Evolutionary conservation across 306 rosid species (phyloP), one percentile per base, ranked within the genome.

Genomic region (Trifolium dubium): DNA sequence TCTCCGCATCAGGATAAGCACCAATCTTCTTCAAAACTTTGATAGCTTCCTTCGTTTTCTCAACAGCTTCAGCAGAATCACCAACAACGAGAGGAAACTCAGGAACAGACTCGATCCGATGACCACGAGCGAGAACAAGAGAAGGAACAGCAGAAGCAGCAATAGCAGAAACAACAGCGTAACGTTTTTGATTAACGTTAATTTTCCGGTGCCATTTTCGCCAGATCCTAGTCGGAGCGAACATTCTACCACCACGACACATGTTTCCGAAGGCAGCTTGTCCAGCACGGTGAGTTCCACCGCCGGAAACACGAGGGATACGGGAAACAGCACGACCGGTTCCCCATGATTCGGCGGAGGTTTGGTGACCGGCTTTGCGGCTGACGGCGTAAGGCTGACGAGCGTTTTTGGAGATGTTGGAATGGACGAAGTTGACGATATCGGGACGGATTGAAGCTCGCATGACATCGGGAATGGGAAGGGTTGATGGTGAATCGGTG

Each of bases 71-170:
- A 30, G 43, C 28, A 0, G 44, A 32, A 61, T 61, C 67, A 13
- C 28, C 67, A 13, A 61, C 67, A 2, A 61, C 67, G 0, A 61
- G 67, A 6, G 67, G 98, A 34, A 89, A 37, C 66, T 92, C 96
- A 0, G 96, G 89, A 30, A 92, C 93, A 6, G 86, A 9, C 35
- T 92, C 96, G 19, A 92, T 84, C 34, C 82, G 67, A 63, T 92
- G 96, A 1, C 98, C 98, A 0, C 96, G 85, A 2, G 98, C 93
- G 15, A 74, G 11, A 14, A 92, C 98, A 1, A 92, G 80, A 0
- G 98, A 88, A 0, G 96, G 93, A 3, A 90, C 55, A 0, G 98
- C 89, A 0, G 98, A 86, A 13, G 67, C 67, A 0, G 67, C 67
- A 1, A 61, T 61, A 11, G 67, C 67, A 11, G 67, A 61, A 14